These are phyloP conservation scores for Apiospora phragmitis DNA, from an alignment of 2,329 filamentous ascomycete species.

Conservation along the genomic window DNA sequence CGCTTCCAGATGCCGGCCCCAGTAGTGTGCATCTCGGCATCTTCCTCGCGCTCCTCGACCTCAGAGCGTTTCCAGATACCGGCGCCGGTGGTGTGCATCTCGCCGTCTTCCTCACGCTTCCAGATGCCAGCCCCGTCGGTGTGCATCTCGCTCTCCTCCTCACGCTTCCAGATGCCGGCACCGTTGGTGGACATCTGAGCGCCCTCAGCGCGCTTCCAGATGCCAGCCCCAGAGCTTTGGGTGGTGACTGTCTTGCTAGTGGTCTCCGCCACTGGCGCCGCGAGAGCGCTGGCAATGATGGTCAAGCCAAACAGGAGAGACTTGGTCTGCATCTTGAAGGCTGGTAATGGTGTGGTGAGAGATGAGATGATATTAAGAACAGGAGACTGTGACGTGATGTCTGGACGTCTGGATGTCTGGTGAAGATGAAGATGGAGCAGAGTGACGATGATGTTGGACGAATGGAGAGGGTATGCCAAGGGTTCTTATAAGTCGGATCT, in stretches of 20 bases:
- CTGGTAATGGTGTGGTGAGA: not conserved
- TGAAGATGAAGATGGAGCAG: not conserved
- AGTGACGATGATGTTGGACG: not conserved
- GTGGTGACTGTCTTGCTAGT: not conserved
- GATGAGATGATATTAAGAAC: not conserved
- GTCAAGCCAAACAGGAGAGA: conserved; percentile 8
- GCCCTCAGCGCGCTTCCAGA: not conserved
- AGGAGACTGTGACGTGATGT: not conserved
- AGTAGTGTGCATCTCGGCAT: not conserved
- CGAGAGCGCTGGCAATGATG: not conserved
- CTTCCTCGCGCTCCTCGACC: not conserved
- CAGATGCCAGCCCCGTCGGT: too few relatives aligned
- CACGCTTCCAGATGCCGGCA: not conserved
- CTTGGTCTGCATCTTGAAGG: conserved; percentile 10
- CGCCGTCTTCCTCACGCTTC: too few relatives aligned
- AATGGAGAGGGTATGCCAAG: not conserved
- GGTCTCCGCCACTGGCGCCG: not conserved
- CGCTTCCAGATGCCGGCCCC: not conserved
- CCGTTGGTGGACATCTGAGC: too few relatives aligned
- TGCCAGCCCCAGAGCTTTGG: not conserved
- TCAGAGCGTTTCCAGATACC: not conserved
- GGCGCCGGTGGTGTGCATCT: not conserved
- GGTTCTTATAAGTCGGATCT: not conserved
- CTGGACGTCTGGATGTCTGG: too few relatives aligned
- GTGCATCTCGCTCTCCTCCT: not conserved